Conservation (phyloP, 2,329 filamentous ascomycete genomes). For the Aspergillus vadensis region DNA sequence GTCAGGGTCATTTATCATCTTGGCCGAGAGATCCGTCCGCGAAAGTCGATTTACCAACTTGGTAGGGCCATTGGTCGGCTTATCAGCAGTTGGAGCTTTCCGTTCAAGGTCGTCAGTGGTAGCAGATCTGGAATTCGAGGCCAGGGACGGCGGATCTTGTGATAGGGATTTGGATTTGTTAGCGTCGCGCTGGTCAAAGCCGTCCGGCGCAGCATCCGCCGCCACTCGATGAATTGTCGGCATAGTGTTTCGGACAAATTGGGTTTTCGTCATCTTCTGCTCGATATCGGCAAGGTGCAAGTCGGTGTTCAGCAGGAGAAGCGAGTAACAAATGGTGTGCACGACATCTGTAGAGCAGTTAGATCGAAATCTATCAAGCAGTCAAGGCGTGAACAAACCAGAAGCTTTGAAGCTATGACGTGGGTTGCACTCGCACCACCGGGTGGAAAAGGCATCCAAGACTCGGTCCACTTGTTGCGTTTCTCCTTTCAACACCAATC, state of each 20-base stretch:
- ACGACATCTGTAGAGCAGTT: conserved; percentile 70
- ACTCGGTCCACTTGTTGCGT: conserved; percentile 97
- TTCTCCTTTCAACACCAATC: conserved; percentile 82
- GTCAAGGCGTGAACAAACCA: conserved; percentile 56
- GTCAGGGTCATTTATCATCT: conserved; percentile 34
- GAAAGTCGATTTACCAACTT: conserved; percentile 29
- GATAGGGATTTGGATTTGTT: conserved; percentile 34
- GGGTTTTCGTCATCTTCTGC: conserved; percentile 89
- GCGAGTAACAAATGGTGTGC: conserved; percentile 94
- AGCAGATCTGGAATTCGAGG: conserved; percentile 9
- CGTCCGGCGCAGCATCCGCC: conserved; percentile 69
- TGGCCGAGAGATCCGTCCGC: conserved; percentile 30
- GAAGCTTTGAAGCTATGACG: conserved; percentile 88
- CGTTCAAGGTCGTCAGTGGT: conserved; percentile 22
- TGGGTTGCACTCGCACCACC: conserved; percentile 93
- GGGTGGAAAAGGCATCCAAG: conserved; percentile 79
- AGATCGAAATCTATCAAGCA: conserved; percentile 9
- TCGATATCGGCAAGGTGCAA: conserved; percentile 94
- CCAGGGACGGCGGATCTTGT: conserved; percentile 42
- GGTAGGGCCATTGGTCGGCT: conserved; percentile 21
- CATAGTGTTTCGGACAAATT: conserved; percentile 97
- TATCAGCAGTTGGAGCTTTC: conserved; percentile 22
- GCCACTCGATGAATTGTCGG: conserved; percentile 80
- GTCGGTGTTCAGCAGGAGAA: conserved; percentile 94
- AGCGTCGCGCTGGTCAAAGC: conserved; percentile 55